Conservation (phyloP, 2,329 filamentous ascomycete species). For the Trichoderma semiorbis region DNA sequence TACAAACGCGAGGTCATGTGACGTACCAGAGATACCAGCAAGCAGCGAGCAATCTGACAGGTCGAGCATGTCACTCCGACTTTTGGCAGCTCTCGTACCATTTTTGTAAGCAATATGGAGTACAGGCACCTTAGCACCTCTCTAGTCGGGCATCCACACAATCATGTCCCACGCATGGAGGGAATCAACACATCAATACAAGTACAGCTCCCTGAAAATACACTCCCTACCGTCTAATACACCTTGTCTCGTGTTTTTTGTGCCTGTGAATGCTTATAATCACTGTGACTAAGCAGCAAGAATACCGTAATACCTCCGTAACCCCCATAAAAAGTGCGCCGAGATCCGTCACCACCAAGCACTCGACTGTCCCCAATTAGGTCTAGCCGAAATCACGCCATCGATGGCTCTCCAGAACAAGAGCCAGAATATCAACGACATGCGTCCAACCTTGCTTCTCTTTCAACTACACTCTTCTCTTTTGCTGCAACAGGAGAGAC, state of each 20-base stretch:
- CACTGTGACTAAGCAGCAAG: background rate
- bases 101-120: background rate
- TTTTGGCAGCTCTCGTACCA: background rate
- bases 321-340: background rate
- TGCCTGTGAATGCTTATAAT: background rate
- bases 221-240: background rate
- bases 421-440: slow-evolving; percentile 22
- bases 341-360: slow-evolving; percentile 6
- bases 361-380: slow-evolving; percentile 18
- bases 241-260: background rate
- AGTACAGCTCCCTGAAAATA: background rate
- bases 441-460: slow-evolving; percentile 16
- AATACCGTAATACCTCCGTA: background rate
- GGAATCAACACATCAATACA: background rate
- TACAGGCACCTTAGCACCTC: background rate
- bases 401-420: slow-evolving; percentile 27
- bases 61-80: background rate
- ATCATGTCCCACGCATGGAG: background rate
- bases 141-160: background rate
- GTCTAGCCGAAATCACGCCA: slow-evolving; percentile 34
- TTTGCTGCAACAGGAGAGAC: background rate
- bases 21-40: background rate
- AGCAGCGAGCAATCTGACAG: background rate
- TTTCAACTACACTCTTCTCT: slow-evolving; percentile 23
- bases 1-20: slow-evolving; percentile 12